Conservation (phyloP, 208 protist genomes). For the Trypanosoma conorhini region DNA sequence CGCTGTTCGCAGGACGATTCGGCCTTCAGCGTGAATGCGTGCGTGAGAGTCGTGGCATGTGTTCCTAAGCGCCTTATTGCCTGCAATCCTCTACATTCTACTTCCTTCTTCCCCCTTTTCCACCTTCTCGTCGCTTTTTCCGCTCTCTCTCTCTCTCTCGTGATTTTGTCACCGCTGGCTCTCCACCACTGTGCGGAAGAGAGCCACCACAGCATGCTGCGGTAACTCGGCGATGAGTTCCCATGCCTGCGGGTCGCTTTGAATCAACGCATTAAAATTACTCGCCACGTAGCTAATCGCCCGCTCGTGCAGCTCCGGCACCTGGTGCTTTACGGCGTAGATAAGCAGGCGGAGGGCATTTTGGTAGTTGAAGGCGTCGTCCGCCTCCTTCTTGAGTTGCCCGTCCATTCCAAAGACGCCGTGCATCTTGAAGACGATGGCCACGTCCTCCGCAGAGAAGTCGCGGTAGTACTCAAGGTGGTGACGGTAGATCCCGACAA, state of each 20-base stretch:
- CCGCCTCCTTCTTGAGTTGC: constrained; percentile 79
- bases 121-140: background rate
- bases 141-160: constrained; percentile 6
- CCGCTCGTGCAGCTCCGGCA: constrained; percentile 78
- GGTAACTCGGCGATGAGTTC: constrained; percentile 83
- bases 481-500: constrained; percentile 73
- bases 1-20: too few species aligned
- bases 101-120: background rate
- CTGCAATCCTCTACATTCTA: background rate
- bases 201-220: constrained; percentile 65
- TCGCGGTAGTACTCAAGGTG: constrained; percentile 69
- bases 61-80: background rate
- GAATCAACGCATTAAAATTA: constrained; percentile 65
- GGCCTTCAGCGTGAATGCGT: too few species aligned
- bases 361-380: constrained; percentile 66
- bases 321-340: constrained; percentile 83
- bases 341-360: constrained; percentile 84
- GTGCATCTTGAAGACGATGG: constrained; percentile 87
- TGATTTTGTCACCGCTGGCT: constrained; percentile 19
- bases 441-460: constrained; percentile 83
- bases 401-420: constrained; percentile 80
- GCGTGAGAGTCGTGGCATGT: too few species aligned
- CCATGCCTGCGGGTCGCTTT: constrained; percentile 84
- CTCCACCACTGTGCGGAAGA: constrained; percentile 82
- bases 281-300: constrained; percentile 65